Percentiles rank a stretch among this genome's conserved stretches.
phyloP scores from a whole-genome alignment of 1,284 basidiomycete genomes.

The Trichosporon inkin region DNA sequence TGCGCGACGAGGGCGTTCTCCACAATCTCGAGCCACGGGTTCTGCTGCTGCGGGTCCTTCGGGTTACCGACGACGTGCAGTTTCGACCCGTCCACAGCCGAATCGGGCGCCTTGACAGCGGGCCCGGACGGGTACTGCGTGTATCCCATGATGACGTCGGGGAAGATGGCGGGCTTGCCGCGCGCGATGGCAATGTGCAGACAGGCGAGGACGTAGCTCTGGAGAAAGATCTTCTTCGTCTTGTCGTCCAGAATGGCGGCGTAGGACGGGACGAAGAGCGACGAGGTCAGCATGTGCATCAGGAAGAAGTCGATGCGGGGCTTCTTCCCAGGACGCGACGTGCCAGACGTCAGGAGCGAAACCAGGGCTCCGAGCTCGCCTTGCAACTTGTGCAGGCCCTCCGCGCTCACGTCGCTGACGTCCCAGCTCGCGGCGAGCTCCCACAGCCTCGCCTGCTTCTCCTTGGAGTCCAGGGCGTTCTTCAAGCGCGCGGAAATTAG shows the following conservation, averaged over 20 bases:
- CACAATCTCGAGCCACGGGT: constrained; percentile 61
- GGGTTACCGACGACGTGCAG: constrained; percentile 25
- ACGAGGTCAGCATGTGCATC: constrained; percentile 64
- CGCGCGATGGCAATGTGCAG: constrained; percentile 55
- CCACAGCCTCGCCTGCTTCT: constrained; percentile 54
- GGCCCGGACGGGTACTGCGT: constrained; percentile 53
- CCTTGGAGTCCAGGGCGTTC: constrained; percentile 49
- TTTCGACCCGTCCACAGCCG: constrained; percentile 7
- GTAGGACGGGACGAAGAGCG: constrained; percentile 59
- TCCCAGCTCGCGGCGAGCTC: constrained; percentile 56
- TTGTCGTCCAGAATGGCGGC: constrained; percentile 39
- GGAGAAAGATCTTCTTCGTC: constrained; percentile 55
- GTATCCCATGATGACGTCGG: constrained; percentile 58
- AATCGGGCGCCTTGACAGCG: constrained; percentile 2
- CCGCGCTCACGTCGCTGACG: constrained; percentile 50
- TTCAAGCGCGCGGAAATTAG: constrained; percentile 54
- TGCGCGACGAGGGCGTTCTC: constrained; percentile 56
- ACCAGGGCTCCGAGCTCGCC: constrained; percentile 58
- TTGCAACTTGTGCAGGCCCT: constrained; percentile 51
- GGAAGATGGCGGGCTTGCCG: constrained; percentile 58
- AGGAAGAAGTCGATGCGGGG: constrained; percentile 66
- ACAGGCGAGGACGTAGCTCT: constrained; percentile 53
- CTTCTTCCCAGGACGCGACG: constrained; percentile 55
- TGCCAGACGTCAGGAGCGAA: constrained; percentile 58
- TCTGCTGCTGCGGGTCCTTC: constrained; percentile 46